Base-by-base conservation (phyloP, 2,329 filamentous ascomycete species). In the Metarhizium rileyi region DNA sequence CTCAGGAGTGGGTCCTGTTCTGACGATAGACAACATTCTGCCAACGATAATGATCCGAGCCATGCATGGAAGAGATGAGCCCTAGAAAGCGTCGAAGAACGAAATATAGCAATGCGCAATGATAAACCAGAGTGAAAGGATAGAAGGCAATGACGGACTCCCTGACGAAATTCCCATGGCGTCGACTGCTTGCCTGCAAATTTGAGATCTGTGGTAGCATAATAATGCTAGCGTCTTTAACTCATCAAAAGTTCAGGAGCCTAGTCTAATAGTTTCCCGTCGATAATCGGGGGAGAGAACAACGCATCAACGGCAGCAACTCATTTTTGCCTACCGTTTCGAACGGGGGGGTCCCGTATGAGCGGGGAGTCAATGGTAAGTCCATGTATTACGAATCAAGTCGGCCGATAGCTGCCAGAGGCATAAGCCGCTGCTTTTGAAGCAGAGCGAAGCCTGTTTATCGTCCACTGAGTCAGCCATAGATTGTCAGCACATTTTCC, bases 391-490 rank as follows among this genome's bases (percentile, higher is more conserved):
- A 62, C 56, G 59, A 59, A 59, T 66, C 57, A 62, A 49, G 59
- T 58, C 42, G 65, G 63, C 57, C 64, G 64, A 58, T 66, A 64
- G 59, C 56, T 65, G 63, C 65, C 65, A 58, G 66, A 66, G 66
- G 65, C 65, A 60, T 67, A 61, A 64, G 63, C 74, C 73, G 72
- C 76, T 76, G 81, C 81, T 74, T 84, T 86, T 64, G 84, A 85
- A 78, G 83, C 81, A 76, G 85, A 88, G 78, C 84, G 85, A 77
- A 88, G 84, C 83, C 85, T 88, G 81, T 83, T 84, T 67, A 85
- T 78, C 83, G 83, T 78, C 83, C 79, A 86, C 84, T 87, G 83
- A 82, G 84, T 87, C 84, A 88, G 84, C 84, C 56, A 81, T 80
- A 62, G 75, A 78, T 78, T 80, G 80, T 83, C 81, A 84, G 80